phyloP scores from a whole-genome alignment of 2,329 filamentous ascomycete species.

The Myotisia sp. region DNA sequence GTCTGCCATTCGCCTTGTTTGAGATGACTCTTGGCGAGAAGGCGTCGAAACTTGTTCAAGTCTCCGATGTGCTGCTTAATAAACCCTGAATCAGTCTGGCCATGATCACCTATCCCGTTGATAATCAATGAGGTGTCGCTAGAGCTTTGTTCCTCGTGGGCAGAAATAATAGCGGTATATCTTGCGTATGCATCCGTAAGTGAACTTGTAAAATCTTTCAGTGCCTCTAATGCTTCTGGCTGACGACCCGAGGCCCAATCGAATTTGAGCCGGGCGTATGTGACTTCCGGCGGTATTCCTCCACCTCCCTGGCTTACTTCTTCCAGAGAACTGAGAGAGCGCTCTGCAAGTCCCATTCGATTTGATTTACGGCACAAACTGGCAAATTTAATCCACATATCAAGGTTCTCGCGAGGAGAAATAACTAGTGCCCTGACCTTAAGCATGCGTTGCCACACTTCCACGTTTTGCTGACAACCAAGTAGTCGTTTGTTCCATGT shows the following conservation, averaged over 20 bases:
- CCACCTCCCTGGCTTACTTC: conserved; percentile 42
- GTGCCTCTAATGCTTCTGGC: conserved; percentile 44
- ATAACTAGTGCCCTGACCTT: conserved; percentile 88
- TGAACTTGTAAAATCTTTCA: conserved; percentile 47
- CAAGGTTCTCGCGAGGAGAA: conserved; percentile 79
- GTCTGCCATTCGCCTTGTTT: conserved; percentile 96
- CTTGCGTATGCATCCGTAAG: conserved; percentile 45
- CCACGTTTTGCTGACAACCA: conserved; percentile 90
- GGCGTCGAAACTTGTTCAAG: conserved; percentile 45
- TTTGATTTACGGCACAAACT: conserved; percentile 95
- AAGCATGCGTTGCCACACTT: conserved; percentile 97
- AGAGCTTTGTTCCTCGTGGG: conserved; percentile 26
- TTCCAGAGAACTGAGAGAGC: conserved; percentile 83
- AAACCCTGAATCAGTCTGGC: conserved; percentile 25
- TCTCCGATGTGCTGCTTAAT: conserved; percentile 32
- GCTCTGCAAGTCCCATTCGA: conserved; percentile 85
- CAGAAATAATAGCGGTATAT: conserved; percentile 28
- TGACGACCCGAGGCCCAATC: conserved; percentile 76
- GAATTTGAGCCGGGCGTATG: conserved; percentile 95
- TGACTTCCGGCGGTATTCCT: conserved; percentile 54
- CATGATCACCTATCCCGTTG: conserved; percentile 34
- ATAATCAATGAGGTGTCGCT: conserved; percentile 31
- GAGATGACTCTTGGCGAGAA: conserved; percentile 89
- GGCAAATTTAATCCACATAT: conserved; percentile 99
- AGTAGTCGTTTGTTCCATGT: conserved; percentile 94